Percentiles rank a stretch among this genome's conserved stretches.
Conservation (phyloP, 2,329 filamentous ascomycete species). For the Pyricularia pennisetigena region DNA sequence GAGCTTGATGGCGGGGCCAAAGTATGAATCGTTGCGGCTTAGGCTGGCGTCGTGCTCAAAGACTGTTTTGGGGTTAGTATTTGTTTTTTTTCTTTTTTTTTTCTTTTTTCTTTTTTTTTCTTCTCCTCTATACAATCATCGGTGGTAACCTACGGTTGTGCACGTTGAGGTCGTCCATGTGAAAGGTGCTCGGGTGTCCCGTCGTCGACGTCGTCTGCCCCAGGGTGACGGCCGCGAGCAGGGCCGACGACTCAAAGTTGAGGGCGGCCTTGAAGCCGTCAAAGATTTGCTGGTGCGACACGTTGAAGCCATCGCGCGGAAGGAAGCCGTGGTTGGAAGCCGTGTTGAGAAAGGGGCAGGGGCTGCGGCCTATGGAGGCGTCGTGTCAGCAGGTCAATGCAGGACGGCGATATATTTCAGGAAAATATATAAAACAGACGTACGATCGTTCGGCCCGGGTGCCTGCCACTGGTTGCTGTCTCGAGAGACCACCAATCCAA, state of each 20-base stretch:
- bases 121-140: too few species aligned
- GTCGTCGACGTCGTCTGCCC: slow-evolving; percentile 29
- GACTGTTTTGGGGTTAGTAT: background rate
- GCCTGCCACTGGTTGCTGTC: background rate
- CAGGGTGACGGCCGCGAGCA: slow-evolving; percentile 28
- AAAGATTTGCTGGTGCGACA: slow-evolving; percentile 26
- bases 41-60: slow-evolving; percentile 6
- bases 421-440: background rate
- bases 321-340: slow-evolving; percentile 41
- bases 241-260: slow-evolving; percentile 31
- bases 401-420: background rate
- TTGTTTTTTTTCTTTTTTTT: background rate
- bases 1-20: background rate
- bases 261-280: slow-evolving; percentile 27
- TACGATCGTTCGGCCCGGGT: background rate
- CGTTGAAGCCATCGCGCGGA: slow-evolving; percentile 31
- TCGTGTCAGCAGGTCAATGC: background rate
- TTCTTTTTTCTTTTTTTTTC: background rate
- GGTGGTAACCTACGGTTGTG: background rate
- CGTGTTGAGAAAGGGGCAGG: slow-evolving; percentile 43
- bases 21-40: background rate
- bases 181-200: slow-evolving; percentile 27
- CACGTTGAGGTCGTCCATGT: slow-evolving; percentile 2
- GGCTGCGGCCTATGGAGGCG: slow-evolving; percentile 21
- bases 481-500: background rate